These are phyloP conservation scores for Wickerhamiella spandovensis DNA, from an alignment of 805 yeast species.

Conservation along the genomic window DNA sequence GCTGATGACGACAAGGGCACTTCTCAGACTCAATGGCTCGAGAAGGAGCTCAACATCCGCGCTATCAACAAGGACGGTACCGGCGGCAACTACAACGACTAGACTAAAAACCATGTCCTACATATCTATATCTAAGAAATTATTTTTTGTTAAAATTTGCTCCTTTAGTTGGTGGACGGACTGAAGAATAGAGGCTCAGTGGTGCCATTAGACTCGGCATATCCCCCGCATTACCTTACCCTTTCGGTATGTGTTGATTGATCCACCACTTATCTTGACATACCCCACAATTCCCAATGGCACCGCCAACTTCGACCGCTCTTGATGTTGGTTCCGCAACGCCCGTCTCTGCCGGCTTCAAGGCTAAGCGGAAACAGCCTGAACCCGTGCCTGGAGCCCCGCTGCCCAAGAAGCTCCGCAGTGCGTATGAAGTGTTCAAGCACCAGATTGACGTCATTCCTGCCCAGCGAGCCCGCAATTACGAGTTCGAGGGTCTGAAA, in stretches of 20 bases:
- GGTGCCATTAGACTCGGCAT: no score
- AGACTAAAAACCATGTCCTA: conserved; percentile 1
- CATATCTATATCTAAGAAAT: no score
- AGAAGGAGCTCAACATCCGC: conserved; percentile 3
- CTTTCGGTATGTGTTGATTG: not conserved
- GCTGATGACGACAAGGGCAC: conserved; percentile 12
- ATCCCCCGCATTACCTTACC: not conserved
- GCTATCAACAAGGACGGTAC: conserved; percentile 21
- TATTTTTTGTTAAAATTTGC: no score
- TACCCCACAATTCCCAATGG: not conserved
- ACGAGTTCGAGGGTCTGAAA: conserved; percentile 20
- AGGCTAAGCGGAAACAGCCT: not conserved
- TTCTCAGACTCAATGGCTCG: not conserved
- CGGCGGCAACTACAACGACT: conserved; percentile 24
- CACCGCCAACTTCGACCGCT: not conserved
- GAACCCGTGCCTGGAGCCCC: not conserved
- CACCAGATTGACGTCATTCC: not conserved
- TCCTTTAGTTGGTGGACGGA: no score
- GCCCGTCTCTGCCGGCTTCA: no score
- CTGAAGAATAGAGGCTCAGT: no score
- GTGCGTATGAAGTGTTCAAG: not conserved
- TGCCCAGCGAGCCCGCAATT: conserved; percentile 4
- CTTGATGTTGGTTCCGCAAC: no score
- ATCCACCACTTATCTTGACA: no score
- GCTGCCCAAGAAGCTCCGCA: not conserved